phyloP scores from a whole-genome alignment of 2,329 filamentous ascomycete species.

The Penicillium janthinellum region DNA sequence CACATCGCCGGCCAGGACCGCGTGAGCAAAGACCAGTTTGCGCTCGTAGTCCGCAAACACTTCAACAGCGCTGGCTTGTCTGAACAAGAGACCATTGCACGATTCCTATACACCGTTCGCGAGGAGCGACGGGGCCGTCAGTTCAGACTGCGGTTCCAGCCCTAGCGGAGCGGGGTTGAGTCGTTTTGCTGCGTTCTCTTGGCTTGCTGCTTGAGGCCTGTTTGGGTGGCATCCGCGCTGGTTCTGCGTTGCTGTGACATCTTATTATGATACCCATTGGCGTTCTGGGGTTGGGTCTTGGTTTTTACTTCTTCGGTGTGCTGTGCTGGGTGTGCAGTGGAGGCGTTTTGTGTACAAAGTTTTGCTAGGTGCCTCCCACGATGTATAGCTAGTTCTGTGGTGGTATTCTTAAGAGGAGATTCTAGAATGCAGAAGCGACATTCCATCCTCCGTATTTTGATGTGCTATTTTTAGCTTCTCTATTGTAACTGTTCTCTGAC shows the following conservation, averaged over 20 bases:
- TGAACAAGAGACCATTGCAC: constrained; percentile 51
- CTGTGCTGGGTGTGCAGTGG: not conserved
- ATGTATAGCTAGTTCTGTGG: not conserved
- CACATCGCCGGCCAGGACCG: constrained; percentile 41
- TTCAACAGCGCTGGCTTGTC: constrained; percentile 51
- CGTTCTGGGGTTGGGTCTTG: constrained; percentile 10
- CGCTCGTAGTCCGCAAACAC: constrained; percentile 48
- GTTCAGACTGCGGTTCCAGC: constrained; percentile 47
- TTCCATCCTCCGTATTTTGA: too few relatives aligned
- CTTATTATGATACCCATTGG: constrained; percentile 35
- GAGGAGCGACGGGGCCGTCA: constrained; percentile 46
- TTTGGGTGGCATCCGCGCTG: constrained; percentile 1
- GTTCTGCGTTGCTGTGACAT: constrained; percentile 2
- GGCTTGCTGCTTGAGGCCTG: not conserved
- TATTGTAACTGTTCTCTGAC: not conserved
- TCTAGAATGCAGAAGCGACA: not conserved
- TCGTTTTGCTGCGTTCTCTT: too few relatives aligned
- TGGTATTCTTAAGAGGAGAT: not conserved
- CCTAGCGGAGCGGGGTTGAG: constrained; percentile 24
- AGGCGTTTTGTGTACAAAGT: constrained; percentile 1
- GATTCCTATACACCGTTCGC: constrained; percentile 52
- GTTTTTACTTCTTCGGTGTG: not conserved
- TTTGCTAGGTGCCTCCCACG: not conserved
- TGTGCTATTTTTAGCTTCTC: too few relatives aligned
- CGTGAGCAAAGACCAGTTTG: constrained; percentile 46